phyloP scores from a whole-genome alignment of 176 grass and related monocot species.

The Phragmites australis region DNA sequence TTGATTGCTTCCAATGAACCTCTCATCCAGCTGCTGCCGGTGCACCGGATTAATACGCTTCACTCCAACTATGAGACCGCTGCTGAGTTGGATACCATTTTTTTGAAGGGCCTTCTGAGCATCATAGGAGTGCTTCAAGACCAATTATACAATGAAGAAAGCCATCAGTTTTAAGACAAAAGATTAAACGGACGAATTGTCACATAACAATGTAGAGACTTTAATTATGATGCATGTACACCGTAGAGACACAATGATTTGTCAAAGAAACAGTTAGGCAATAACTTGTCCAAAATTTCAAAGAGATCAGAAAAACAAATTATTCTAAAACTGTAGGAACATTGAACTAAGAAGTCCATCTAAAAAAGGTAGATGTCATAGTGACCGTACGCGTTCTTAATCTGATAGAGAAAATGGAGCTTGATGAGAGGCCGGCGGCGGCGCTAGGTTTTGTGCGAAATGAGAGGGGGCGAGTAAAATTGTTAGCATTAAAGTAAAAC shows the following conservation, averaged over 20 bases:
- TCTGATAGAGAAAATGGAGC: too few species aligned
- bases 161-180: conserved; percentile 29
- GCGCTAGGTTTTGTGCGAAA: too few species aligned
- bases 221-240: neutral
- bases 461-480: too few species aligned
- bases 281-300: neutral
- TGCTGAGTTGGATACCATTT: conserved; percentile 72
- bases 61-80: conserved; percentile 77
- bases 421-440: too few species aligned
- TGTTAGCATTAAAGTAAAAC: too few species aligned
- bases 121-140: conserved; percentile 63
- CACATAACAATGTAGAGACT: neutral
- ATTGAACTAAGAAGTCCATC: neutral
- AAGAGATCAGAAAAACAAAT: neutral
- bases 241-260: neutral
- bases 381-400: neutral
- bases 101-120: conserved; percentile 84
- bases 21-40: conserved; percentile 60
- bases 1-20: conserved; percentile 43
- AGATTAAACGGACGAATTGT: too few species aligned
- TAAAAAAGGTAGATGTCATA: neutral
- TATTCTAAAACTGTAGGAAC: neutral
- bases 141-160: neutral
- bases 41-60: conserved; percentile 77
- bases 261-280: neutral